Conservation (phyloP, 345 rosid genomes). For the Dovyalis caffra region DNA sequence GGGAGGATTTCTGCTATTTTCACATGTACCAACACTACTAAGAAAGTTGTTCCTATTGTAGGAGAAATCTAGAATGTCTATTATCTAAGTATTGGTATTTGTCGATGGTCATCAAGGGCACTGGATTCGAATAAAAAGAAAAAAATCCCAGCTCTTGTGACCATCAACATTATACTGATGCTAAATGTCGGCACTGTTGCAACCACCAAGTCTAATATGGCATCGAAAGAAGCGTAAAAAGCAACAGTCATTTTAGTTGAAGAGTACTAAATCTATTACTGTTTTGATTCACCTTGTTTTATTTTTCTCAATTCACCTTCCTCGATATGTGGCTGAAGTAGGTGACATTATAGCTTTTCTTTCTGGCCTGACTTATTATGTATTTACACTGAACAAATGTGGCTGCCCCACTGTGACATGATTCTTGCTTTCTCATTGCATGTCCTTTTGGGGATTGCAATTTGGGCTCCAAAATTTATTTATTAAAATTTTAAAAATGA, state of each 20-base stretch:
- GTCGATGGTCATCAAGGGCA: background rate
- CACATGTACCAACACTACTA: no score
- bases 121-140: background rate
- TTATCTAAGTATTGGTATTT: background rate
- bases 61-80: background rate
- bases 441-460: constrained; percentile 10
- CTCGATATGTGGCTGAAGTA: background rate
- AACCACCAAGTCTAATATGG: background rate
- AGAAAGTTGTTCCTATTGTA: background rate
- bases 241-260: background rate
- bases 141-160: background rate
- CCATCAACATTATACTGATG: background rate
- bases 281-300: background rate
- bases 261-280: background rate
- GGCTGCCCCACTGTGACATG: background rate
- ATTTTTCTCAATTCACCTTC: background rate
- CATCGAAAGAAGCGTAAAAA: background rate
- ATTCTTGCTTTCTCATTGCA: background rate
- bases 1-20: no score
- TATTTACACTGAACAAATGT: background rate
- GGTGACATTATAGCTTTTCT: background rate
- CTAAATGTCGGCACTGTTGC: background rate
- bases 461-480: constrained; percentile 29
- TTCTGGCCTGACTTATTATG: background rate
- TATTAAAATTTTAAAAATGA: no score